These are phyloP conservation scores for Hericium coralloides DNA, from an alignment of 768 basidiomycete species.

Conservation along the genomic window DNA sequence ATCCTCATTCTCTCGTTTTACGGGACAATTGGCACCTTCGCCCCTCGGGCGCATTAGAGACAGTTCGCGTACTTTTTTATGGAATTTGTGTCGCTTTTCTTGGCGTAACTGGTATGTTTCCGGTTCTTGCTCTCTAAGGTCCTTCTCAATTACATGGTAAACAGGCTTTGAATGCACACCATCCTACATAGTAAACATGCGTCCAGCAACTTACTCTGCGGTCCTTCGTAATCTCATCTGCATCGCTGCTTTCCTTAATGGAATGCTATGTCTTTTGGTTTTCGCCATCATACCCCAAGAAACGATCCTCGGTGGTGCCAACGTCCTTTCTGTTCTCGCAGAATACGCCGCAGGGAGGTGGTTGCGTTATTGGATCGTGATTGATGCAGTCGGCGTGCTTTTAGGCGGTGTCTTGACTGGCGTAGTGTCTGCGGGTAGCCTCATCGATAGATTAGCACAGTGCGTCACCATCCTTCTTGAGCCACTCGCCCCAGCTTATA, in stretches of 20 bases:
- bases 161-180: conserved; percentile 15
- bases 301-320: conserved; percentile 4
- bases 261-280: conserved; percentile 6
- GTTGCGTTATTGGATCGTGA: conserved; percentile 10
- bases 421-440: conserved; percentile 6
- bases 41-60: conserved; percentile 6
- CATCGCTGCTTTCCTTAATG: conserved; percentile 9
- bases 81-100: conserved; percentile 14
- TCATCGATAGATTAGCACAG: conserved; percentile 12
- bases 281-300: conserved; percentile 7
- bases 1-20: conserved; percentile 9
- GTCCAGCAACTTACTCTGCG: conserved; percentile 7
- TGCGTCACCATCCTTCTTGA: background rate
- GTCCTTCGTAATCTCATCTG: conserved; percentile 12
- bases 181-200: conserved; percentile 11
- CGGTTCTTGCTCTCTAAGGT: background rate
- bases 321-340: conserved; percentile 12
- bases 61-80: conserved; percentile 7
- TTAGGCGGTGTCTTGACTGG: conserved; percentile 14
- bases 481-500: background rate
- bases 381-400: conserved; percentile 12
- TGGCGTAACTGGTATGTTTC: conserved; percentile 11
- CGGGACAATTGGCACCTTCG: conserved; percentile 10
- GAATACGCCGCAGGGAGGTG: conserved; percentile 8
- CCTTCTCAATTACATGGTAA: background rate